Percentiles rank a stretch among this genome's conserved stretches.
phyloP scores from a whole-genome alignment of 2,329 filamentous ascomycete species.

The Aulographum hederae region DNA sequence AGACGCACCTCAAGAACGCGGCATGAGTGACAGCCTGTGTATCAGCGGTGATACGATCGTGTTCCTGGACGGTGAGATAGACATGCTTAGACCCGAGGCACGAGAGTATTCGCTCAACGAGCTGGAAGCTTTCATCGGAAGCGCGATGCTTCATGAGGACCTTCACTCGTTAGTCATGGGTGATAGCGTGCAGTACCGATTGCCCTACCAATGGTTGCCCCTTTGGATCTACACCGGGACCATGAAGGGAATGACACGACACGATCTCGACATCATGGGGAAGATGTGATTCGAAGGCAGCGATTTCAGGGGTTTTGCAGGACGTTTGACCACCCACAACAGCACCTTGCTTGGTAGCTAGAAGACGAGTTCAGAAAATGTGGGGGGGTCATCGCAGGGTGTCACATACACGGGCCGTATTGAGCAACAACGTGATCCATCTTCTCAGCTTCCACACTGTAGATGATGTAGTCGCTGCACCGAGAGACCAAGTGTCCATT shows the following conservation, averaged over 20 bases:
- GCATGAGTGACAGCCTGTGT: constrained; percentile 97
- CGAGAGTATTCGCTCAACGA: constrained; percentile 64
- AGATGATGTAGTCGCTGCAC: constrained; percentile 95
- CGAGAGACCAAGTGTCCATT: constrained; percentile 94
- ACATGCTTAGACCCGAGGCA: constrained; percentile 79
- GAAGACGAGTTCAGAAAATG: too few relatives aligned
- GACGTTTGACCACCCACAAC: constrained; percentile 97
- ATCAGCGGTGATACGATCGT: constrained; percentile 94
- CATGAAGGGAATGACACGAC: constrained; percentile 91
- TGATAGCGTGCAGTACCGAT: constrained; percentile 1
- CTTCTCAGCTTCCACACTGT: constrained; percentile 87
- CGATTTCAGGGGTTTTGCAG: constrained; percentile 92
- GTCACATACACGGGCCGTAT: constrained; percentile 74
- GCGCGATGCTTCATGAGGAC: constrained; percentile 84
- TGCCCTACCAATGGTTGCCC: constrained; percentile 69
- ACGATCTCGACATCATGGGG: constrained; percentile 82
- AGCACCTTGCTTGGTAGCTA: constrained; percentile 85
- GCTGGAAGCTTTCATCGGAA: constrained; percentile 52
- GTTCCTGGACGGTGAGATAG: constrained; percentile 67
- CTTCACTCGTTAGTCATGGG: constrained; percentile 16
- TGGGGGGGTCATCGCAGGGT: too few relatives aligned
- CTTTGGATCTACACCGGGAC: constrained; percentile 70
- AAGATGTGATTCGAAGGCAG: constrained; percentile 77
- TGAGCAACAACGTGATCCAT: constrained; percentile 75
- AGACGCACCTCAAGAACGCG: constrained; percentile 51